Evolutionary conservation across 768 basidiomycete species (phyloP).

Genomic region (Auricularia cornea): DNA sequence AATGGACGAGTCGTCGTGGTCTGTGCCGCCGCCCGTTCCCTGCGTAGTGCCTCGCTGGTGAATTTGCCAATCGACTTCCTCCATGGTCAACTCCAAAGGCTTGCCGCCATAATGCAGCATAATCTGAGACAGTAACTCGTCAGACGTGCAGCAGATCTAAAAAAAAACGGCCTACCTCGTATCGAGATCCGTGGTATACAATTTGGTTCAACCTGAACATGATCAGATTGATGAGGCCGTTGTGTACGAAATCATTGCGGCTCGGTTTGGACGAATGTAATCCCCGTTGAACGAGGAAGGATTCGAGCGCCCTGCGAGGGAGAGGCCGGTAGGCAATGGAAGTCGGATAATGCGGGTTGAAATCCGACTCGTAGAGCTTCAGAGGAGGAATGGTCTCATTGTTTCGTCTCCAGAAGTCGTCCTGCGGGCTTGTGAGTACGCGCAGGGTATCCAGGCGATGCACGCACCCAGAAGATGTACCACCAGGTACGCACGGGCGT

Average conservation of each 20-base stretch:
- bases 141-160: no score
- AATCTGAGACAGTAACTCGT: constrained; percentile 2
- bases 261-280: constrained; percentile 39
- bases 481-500: constrained; percentile 58
- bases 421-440: constrained; percentile 29
- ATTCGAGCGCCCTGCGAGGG: constrained; percentile 53
- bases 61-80: constrained; percentile 49
- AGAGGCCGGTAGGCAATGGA: constrained; percentile 69
- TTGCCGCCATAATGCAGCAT: constrained; percentile 24
- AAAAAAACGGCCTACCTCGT: constrained; percentile 30
- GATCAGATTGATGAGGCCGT: constrained; percentile 63
- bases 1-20: constrained; percentile 55
- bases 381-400: constrained; percentile 46
- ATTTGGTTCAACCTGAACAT: constrained; percentile 65
- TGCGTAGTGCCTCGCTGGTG: constrained; percentile 43
- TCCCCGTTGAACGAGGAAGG: constrained; percentile 54
- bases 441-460: background rate
- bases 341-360: constrained; percentile 61
- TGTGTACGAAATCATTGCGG: constrained; percentile 44
- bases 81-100: constrained; percentile 47
- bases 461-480: constrained; percentile 68
- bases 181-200: constrained; percentile 43
- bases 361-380: constrained; percentile 43
- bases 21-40: constrained; percentile 63
- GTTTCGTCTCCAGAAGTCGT: constrained; percentile 70